Base-by-base conservation (phyloP, 2,329 filamentous ascomycete genomes). In the Didymella keratinophila region DNA sequence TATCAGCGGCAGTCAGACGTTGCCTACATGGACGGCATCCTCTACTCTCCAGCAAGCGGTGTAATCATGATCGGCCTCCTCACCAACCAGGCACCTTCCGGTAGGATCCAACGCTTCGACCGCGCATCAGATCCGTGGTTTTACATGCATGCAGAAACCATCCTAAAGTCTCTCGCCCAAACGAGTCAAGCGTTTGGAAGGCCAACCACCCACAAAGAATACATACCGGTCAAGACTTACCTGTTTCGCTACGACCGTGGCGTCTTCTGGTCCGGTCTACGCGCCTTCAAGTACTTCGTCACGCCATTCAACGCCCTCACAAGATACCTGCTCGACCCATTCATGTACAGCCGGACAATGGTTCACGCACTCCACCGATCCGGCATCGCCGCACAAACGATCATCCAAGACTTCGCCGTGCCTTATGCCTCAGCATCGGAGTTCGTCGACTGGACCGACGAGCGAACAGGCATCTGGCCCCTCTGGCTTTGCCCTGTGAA, bases 11-110 rank as follows among this genome's bases (percentile, higher is more conserved):
- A 82, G 42, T 61, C 69, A 0, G 61, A 67, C 1, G 75, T 81
- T n/a, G 88, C 92, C 60, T 93, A 87, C 63, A 80, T 93, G 2
- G 90, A 92, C 58, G 89, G 83, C 1, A 89, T 92, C 42, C 78
- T 87, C n/a, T 91, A 85, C 70, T 82, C 85, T 0, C 76, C 77
- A 14, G 77, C 79, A 18, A 79, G 78, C 6, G 84, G 85, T 0
- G 81, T 90, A 1, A 76, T 91, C 42, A 88, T 89, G 71, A 80
- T 82, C 0, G 89, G 89, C 0, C 79, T 78, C 10, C 76, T 90
- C 16, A 81, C 82, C 0, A 79, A 89, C 49, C 70, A 78, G 0
- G 60, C 81, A 0, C 81, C 81, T 0, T 53, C 70, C 6, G 66
- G 62, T 9, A 61, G 52, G 12, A 67, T 71, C 25, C 73, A 77